phyloP scores from a whole-genome alignment of 345 rosid genomes.

The Syzygium oleosum region DNA sequence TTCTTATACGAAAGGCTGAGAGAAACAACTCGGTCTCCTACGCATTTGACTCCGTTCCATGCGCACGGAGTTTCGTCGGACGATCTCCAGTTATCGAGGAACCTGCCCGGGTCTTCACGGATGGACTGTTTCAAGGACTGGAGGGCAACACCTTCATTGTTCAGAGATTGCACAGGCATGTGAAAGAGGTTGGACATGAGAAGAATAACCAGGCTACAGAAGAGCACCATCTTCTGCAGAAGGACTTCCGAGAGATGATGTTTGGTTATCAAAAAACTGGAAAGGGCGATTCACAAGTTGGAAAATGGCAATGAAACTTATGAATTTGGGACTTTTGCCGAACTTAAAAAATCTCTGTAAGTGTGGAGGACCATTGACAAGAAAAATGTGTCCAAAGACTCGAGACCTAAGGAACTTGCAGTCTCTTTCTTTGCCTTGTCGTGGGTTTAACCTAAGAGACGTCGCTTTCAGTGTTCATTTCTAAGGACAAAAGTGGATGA shows the following conservation, averaged over 20 bases:
- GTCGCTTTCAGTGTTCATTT: not conserved
- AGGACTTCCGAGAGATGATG: not conserved
- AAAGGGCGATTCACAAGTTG: not conserved
- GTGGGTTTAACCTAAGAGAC: not conserved
- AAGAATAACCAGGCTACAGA: not conserved
- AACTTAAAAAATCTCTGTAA: not conserved
- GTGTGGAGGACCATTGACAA: not conserved
- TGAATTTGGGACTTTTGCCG: not conserved
- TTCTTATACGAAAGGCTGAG: conserved; percentile 41
- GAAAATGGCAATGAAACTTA: not conserved
- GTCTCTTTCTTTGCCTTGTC: not conserved
- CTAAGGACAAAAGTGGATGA: not conserved
- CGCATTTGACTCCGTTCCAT: conserved; percentile 69
- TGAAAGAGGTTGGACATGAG: conserved; percentile 11
- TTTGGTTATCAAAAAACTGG: not conserved
- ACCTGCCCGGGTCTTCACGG: conserved; percentile 22
- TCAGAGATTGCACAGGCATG: conserved; percentile 29
- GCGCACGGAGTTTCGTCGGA: conserved; percentile 56
- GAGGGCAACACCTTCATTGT: conserved; percentile 60
- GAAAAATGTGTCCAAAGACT: not conserved
- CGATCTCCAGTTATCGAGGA: conserved; percentile 45
- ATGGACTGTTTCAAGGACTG: conserved; percentile 42
- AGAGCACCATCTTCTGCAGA: not conserved
- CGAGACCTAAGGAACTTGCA: not conserved
- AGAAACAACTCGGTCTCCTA: conserved; percentile 30